Evolutionary conservation across 2,329 filamentous ascomycete species (phyloP).

Genomic region (Sporothrix pallida): DNA sequence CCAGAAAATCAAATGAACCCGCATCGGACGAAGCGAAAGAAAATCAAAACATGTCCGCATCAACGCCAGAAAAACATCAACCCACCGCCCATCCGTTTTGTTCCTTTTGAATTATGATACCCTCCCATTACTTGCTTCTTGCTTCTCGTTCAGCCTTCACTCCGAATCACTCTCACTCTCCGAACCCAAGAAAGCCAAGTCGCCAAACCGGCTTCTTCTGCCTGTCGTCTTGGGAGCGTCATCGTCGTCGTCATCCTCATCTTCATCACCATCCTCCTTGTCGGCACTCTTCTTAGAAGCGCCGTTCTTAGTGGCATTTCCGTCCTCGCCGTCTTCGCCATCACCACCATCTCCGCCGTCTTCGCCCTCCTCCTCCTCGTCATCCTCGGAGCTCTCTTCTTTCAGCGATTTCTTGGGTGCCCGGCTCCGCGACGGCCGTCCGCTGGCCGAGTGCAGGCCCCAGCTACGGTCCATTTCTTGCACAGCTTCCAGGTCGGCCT

Average conservation of each 20-base stretch:
- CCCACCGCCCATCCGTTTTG: not conserved
- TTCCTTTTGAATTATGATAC: not conserved
- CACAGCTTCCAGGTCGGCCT: slow-evolving; percentile 82
- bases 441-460: slow-evolving; percentile 60
- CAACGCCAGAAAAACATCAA: not conserved
- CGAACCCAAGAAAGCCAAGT: slow-evolving; percentile 66
- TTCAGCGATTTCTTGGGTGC: slow-evolving; percentile 44
- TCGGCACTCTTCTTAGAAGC: slow-evolving; percentile 43
- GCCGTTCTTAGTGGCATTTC: slow-evolving; percentile 37
- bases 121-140: not conserved
- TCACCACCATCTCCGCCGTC: slow-evolving; percentile 35
- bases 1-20: not conserved
- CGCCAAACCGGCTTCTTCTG: slow-evolving; percentile 53
- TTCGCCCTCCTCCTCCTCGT: slow-evolving; percentile 42
- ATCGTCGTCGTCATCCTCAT: slow-evolving; percentile 37
- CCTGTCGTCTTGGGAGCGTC: slow-evolving; percentile 46
- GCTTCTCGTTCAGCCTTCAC: not conserved
- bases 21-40: not conserved
- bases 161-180: slow-evolving; percentile 66
- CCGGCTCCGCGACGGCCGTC: slow-evolving; percentile 52
- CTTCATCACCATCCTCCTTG: slow-evolving; percentile 42
- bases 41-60: not conserved
- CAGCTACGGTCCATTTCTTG: slow-evolving; percentile 80
- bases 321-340: slow-evolving; percentile 43
- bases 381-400: slow-evolving; percentile 46